phyloP scores from a whole-genome alignment of 768 basidiomycete species.

The Rhizopogon vinicolor region DNA sequence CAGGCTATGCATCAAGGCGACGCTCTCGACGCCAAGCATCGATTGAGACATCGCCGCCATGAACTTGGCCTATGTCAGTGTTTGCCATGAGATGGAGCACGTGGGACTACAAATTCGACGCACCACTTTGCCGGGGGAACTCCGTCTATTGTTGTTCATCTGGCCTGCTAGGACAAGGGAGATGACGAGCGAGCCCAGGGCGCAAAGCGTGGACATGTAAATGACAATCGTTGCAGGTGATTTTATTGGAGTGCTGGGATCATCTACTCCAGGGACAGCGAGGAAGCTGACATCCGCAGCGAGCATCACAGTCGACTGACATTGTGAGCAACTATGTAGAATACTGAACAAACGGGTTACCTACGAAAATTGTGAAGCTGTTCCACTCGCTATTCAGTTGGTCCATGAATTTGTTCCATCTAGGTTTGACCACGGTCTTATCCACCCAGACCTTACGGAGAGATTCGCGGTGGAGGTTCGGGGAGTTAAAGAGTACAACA shows the following conservation, averaged over 20 bases:
- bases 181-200: constrained; percentile 30
- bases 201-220: constrained; percentile 33
- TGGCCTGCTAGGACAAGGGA: constrained; percentile 33
- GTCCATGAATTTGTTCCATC: constrained; percentile 37
- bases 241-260: constrained; percentile 5
- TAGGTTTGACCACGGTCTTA: constrained; percentile 29
- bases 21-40: constrained; percentile 18
- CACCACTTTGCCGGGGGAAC: constrained; percentile 24
- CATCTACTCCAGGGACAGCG: constrained; percentile 39
- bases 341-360: constrained; percentile 6
- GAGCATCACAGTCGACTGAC: constrained; percentile 44
- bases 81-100: background rate
- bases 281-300: constrained; percentile 52
- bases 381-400: constrained; percentile 43
- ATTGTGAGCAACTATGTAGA: background rate
- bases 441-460: constrained; percentile 44
- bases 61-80: constrained; percentile 10
- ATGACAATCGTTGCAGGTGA: constrained; percentile 26
- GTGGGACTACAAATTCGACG: constrained; percentile 2
- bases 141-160: constrained; percentile 23
- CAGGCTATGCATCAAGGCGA: constrained; percentile 29
- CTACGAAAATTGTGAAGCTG: constrained; percentile 43
- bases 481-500: constrained; percentile 39
- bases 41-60: constrained; percentile 10
- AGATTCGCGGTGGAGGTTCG: constrained; percentile 36